phyloP scores from a whole-genome alignment of 768 basidiomycete species.

The Amyloporia xantha region DNA sequence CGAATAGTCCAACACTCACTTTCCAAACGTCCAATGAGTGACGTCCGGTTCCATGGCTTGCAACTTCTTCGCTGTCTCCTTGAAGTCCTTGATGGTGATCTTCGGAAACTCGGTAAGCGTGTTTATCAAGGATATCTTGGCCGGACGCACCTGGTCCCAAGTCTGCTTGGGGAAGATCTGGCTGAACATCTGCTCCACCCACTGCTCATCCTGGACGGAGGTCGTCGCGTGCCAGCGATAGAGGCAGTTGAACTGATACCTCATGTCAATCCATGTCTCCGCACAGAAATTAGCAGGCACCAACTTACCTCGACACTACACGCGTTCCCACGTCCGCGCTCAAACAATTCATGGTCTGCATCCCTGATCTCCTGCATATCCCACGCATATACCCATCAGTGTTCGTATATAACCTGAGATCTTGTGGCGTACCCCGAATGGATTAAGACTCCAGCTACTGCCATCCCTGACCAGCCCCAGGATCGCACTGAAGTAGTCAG shows the following conservation, averaged over 20 bases:
- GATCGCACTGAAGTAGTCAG: conserved; percentile 78
- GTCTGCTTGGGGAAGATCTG: conserved; percentile 48
- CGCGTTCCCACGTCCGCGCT: conserved; percentile 75
- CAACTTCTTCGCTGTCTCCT: conserved; percentile 33
- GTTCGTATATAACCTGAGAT: not conserved
- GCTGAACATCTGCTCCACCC: conserved; percentile 47
- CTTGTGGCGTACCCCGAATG: conserved; percentile 49
- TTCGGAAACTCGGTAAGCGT: too few species aligned
- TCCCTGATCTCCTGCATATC: conserved; percentile 63
- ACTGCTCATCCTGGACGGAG: conserved; percentile 62
- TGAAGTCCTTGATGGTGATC: conserved; percentile 46
- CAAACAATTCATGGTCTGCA: conserved; percentile 57
- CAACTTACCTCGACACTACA: conserved; percentile 71
- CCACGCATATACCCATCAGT: conserved; percentile 3
- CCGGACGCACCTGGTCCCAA: conserved; percentile 32
- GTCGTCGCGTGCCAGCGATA: conserved; percentile 88
- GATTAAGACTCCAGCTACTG: conserved; percentile 69
- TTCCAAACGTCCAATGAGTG: conserved; percentile 61
- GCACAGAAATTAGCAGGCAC: not conserved
- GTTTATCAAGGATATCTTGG: too few species aligned
- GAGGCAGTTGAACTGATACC: conserved; percentile 67
- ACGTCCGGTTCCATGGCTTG: conserved; percentile 38
- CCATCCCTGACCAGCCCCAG: conserved; percentile 74
- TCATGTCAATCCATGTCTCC: not conserved
- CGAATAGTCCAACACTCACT: conserved; percentile 29